Evolutionary conservation across 441 rosid species (phyloP).

Genomic region (Syzygium malaccense): DNA sequence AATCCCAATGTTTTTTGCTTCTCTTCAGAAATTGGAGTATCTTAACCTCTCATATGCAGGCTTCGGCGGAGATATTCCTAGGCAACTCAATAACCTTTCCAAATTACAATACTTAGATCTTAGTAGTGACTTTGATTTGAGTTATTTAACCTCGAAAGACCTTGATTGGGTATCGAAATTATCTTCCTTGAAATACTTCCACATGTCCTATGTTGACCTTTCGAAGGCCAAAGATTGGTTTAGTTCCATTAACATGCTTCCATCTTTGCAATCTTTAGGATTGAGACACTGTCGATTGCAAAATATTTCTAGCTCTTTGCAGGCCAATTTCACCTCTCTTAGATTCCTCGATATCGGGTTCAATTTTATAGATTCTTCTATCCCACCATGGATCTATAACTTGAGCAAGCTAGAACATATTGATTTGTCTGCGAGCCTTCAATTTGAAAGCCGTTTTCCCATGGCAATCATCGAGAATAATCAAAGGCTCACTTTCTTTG

Average conservation of each 20-base stretch:
- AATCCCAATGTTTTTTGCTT: neutral
- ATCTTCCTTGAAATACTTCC: neutral
- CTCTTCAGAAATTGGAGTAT: neutral
- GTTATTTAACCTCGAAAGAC: neutral
- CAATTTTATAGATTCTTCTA: neutral
- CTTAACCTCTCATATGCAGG: neutral
- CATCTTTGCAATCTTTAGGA: neutral
- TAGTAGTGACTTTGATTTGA: accelerated
- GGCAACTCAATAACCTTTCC: neutral
- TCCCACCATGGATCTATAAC: neutral
- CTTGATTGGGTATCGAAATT: neutral
- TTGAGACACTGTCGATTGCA: accelerated
- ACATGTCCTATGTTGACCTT: accelerated
- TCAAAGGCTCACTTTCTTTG: neutral
- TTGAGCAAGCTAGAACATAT: neutral
- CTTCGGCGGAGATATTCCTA: neutral
- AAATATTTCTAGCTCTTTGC: neutral
- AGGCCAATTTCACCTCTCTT: neutral
- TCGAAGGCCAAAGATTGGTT: neutral
- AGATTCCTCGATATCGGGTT: neutral
- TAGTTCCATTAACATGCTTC: neutral
- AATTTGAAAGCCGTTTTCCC: accelerated
- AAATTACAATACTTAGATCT: neutral
- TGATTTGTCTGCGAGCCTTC: neutral
- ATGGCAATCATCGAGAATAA: neutral